Base-by-base conservation (phyloP, 1,284 basidiomycete genomes). In the Ustilago cynodontis region DNA sequence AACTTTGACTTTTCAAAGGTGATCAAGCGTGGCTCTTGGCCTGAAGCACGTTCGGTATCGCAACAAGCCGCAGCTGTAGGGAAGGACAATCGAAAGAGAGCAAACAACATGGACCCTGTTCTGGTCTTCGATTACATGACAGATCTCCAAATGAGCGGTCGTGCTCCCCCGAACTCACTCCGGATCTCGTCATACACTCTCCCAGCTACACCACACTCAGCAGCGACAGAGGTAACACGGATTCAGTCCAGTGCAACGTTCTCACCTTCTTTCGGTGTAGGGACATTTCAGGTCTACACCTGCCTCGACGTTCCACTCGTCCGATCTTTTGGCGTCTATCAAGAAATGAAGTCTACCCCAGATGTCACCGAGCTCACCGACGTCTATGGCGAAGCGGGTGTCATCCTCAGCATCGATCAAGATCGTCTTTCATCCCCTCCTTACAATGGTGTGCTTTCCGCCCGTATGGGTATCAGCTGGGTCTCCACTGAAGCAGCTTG, bases 381-480 rank as follows among this genome's bases (percentile, higher is more conserved):
- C n/a, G 29, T 58, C 20, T 45, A 56, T 18, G 52, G 56, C 1
- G 66, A 68, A 22, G 68, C 61, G 0, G 72, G 74, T 5, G 66
- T 54, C 10, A 50, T 65, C 11, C 22, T 71, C 0, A 35, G 35
- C 6, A 5, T 77, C 14, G 62, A 71, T 11, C 55, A 59, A 16
- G 59, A 65, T 37, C 26, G 7, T 1, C 61, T 66, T 16, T 26
- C 22, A 6, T 45, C 59, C 2, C 37, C 65, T 22, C 33, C 37
- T 8, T 66, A 18, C 39, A 16, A 33, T 16, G 59, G 53, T 6
- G 18, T 59, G 7, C 35, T 69, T 1, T 54, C 76, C 14, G 63
- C 63, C 2, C 63, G 77, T 9, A 59, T 73, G 41, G 77, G 60
- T 1, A 66, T 79, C 49, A 71, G 67, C 57, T 79, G 69, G 62